Evolutionary conservation across 352 stramenopile species (phyloP).

Genomic region (Elongisporangium undulatum): DNA sequence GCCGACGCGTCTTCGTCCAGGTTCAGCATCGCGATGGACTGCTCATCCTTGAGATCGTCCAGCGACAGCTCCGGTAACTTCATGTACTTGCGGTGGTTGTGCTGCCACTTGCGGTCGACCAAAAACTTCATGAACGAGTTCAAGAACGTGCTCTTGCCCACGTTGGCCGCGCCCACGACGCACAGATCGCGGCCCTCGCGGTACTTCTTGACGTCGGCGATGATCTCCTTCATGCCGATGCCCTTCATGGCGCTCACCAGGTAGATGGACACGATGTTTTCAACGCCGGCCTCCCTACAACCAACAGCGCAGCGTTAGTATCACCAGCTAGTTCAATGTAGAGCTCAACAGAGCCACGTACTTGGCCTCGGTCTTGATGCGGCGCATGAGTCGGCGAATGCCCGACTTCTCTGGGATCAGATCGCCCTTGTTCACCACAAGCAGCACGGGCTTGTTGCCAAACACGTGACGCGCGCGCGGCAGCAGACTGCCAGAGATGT

Average conservation of each 20-base stretch:
- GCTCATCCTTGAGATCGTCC: conserved; percentile 41
- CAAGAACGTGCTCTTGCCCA: conserved; percentile 91
- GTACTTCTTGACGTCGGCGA: conserved; percentile 74
- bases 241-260: conserved; percentile 83
- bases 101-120: conserved; percentile 79
- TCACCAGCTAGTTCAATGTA: neutral
- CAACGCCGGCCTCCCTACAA: conserved; percentile 55
- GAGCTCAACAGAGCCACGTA: conserved; percentile 15
- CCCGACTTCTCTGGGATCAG: conserved; percentile 83
- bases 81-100: conserved; percentile 87
- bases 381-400: conserved; percentile 71
- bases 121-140: conserved; percentile 87
- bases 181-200: conserved; percentile 83
- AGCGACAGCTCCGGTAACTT: conserved; percentile 57
- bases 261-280: conserved; percentile 79
- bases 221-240: conserved; percentile 84
- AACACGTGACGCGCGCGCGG: conserved; percentile 83
- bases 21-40: conserved; percentile 46
- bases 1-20: conserved; percentile 36
- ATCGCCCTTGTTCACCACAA: conserved; percentile 91
- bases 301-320: conserved; percentile 4
- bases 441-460: conserved; percentile 87
- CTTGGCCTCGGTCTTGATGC: conserved; percentile 75
- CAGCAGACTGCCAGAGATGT: conserved; percentile 87
- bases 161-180: conserved; percentile 90